These are phyloP conservation scores for Amphicarpaea edgeworthii DNA, from an alignment of 306 rosid genomes.

Conservation along the genomic window DNA sequence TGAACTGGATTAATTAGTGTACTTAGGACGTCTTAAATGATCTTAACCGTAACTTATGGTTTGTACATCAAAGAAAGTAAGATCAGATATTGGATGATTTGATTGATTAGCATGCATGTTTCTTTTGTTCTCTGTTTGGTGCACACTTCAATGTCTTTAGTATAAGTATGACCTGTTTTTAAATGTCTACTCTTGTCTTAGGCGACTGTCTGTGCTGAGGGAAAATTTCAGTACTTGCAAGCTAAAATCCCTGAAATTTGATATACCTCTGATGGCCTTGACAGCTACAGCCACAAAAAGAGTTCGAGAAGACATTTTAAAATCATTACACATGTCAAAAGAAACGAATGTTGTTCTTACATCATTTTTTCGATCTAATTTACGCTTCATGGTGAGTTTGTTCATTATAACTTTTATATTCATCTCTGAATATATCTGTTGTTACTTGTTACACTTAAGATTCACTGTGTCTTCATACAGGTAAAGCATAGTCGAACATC, in stretches of 20 bases:
- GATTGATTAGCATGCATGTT: not conserved
- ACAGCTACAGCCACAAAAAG: constrained; percentile 88
- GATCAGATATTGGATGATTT: constrained; percentile 19
- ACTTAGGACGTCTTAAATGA: constrained; percentile 20
- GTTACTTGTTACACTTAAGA: constrained; percentile 5
- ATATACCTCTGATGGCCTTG: constrained; percentile 93
- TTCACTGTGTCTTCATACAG: constrained; percentile 53
- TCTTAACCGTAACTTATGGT: not conserved
- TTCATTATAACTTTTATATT: not conserved
- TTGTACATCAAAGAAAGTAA: constrained; percentile 18
- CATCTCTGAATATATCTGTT: constrained; percentile 1
- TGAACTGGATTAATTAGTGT: constrained; percentile 19
- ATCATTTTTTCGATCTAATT: constrained; percentile 85
- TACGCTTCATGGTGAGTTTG: constrained; percentile 77
- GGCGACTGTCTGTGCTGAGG: constrained; percentile 78
- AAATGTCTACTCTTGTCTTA: constrained; percentile 58
- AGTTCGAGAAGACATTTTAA: constrained; percentile 85
- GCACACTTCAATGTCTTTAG: constrained; percentile 18
- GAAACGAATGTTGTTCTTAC: constrained; percentile 80
- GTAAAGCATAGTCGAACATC: constrained; percentile 85
- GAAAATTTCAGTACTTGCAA: constrained; percentile 70
- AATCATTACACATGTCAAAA: constrained; percentile 71
- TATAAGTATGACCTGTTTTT: constrained; percentile 28
- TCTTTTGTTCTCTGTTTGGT: constrained; percentile 27
- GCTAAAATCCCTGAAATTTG: constrained; percentile 66